Percentiles rank a stretch among this genome's conserved stretches.
Evolutionary conservation across 169 alveolate species (phyloP).

Genomic region (Cryptosporidium ubiquitum): DNA sequence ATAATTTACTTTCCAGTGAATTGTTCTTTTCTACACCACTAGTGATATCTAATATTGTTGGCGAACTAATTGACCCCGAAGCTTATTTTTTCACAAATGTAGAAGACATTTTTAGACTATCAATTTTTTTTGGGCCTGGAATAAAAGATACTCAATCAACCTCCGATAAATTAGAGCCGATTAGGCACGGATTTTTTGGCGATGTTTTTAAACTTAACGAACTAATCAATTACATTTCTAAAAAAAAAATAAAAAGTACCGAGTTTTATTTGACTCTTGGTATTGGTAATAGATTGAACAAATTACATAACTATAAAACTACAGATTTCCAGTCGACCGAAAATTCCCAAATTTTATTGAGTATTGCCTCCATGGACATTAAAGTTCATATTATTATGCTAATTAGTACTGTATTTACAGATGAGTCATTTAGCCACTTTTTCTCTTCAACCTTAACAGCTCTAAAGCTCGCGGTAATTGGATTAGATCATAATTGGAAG

Average conservation of each 20-base stretch:
- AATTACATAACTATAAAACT: not conserved
- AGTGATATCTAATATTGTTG: not conserved
- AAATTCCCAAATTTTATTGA: not conserved
- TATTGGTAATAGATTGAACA: not conserved
- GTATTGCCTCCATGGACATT: not conserved
- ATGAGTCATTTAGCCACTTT: conserved; percentile 1
- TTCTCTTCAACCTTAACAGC: not conserved
- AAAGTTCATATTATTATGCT: not conserved
- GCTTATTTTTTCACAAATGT: not conserved
- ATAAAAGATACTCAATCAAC: not conserved
- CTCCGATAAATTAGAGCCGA: not conserved
- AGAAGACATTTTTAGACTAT: not conserved
- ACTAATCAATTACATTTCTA: not conserved
- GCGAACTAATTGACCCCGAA: conserved; percentile 39
- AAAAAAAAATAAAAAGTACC: not conserved
- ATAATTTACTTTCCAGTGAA: conserved; percentile 15
- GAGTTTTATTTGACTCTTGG: not conserved
- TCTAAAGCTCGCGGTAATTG: conserved; percentile 1
- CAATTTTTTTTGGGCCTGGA: conserved; percentile 23
- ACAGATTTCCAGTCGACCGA: not conserved
- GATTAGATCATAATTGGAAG: conserved; percentile 26
- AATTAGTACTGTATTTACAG: not conserved
- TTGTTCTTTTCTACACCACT: conserved; percentile 19
- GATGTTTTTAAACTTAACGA: not conserved
- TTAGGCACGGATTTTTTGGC: conserved; percentile 13